phyloP scores from a whole-genome alignment of 2,329 filamentous ascomycete genomes.

The Neopestalotiopsis sp. region DNA sequence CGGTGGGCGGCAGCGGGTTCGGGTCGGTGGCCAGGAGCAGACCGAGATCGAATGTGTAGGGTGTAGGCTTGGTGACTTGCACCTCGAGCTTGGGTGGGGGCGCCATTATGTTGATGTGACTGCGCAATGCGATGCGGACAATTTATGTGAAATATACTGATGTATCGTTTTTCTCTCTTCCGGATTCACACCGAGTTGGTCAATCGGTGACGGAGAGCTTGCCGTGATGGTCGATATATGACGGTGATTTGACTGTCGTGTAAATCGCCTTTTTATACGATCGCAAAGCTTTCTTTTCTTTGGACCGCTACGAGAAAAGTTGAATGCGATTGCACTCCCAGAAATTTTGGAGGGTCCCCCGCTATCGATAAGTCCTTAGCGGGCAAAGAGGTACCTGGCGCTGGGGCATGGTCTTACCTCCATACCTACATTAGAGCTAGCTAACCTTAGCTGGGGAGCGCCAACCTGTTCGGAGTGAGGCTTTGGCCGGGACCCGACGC shows the following conservation, averaged over 20 bases:
- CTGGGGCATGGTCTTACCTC: not conserved
- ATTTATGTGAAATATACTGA: not conserved
- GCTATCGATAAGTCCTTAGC: conserved; percentile 23
- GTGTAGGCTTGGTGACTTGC: conserved; percentile 79
- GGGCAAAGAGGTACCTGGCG: not conserved
- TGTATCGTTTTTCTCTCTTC: not conserved
- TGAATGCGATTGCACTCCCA: conserved; percentile 9
- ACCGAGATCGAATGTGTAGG: conserved; percentile 88
- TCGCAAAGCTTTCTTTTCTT: not conserved
- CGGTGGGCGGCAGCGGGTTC: conserved; percentile 63
- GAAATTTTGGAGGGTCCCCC: conserved; percentile 18
- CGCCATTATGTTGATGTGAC: conserved; percentile 19
- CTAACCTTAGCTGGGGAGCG: not conserved
- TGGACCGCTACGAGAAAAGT: not conserved
- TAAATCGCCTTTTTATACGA: not conserved
- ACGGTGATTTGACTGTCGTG: not conserved
- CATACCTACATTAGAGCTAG: not conserved
- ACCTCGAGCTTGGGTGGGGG: conserved; percentile 58
- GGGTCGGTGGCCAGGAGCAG: conserved; percentile 64
- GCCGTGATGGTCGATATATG: not conserved
- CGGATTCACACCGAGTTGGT: not conserved
- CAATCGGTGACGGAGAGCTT: not conserved
- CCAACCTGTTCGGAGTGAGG: conserved; percentile 1
- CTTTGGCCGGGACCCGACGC: conserved; percentile 16
- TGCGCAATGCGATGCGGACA: not conserved